Evolutionary conservation across 805 yeast species (phyloP).

Genomic region (Pichia ethanolica): DNA sequence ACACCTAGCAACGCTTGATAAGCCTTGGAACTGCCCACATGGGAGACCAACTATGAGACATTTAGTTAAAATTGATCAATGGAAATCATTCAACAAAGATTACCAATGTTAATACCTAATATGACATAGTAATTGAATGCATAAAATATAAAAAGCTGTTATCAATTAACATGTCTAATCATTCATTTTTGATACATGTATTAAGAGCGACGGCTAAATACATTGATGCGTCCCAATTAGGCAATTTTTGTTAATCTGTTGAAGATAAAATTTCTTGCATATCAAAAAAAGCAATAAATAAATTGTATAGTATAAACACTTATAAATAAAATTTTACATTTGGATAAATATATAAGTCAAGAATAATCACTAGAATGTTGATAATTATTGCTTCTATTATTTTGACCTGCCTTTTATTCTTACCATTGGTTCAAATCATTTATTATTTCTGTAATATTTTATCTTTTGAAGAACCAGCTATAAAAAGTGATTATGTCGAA

Average conservation of each 20-base stretch:
- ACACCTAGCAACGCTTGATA: constrained; percentile 63
- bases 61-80: constrained; percentile 50
- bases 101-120: constrained; percentile 19
- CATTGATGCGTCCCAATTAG: constrained; percentile 25
- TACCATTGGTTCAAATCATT: neutral
- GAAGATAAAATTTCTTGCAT: too few relatives aligned
- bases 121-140: neutral
- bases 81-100: constrained; percentile 40
- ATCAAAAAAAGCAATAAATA: too few relatives aligned
- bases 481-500: neutral
- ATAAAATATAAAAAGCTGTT: too few relatives aligned
- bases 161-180: too few relatives aligned
- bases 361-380: too few relatives aligned
- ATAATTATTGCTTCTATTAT: too few relatives aligned
- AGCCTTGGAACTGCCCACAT: constrained; percentile 97
- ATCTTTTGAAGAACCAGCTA: too few relatives aligned
- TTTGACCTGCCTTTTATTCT: neutral
- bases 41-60: constrained; percentile 97
- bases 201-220: neutral
- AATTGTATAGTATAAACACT: too few relatives aligned
- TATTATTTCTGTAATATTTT: too few relatives aligned
- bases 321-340: too few relatives aligned
- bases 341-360: too few relatives aligned
- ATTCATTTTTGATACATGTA: too few relatives aligned
- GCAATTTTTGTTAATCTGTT: constrained; percentile 17